These are phyloP conservation scores for Coleophoma crateriformis DNA, from an alignment of 2,329 filamentous ascomycete genomes.

Conservation along the genomic window DNA sequence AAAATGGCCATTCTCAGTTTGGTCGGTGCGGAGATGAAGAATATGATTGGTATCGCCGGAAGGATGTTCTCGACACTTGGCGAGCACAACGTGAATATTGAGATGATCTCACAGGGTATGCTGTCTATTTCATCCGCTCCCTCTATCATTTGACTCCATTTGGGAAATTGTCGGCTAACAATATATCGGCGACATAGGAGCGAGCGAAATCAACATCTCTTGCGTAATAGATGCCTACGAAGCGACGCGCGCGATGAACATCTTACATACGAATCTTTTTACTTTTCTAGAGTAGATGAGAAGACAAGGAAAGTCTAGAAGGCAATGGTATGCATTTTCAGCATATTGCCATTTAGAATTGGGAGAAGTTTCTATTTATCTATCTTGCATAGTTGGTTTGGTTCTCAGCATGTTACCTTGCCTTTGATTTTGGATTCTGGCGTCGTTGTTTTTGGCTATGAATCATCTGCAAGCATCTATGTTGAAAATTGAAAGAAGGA, in stretches of 20 bases:
- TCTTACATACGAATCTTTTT: conserved; percentile 93
- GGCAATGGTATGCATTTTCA: neutral
- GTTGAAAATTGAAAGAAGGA: no score
- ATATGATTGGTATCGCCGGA: conserved; percentile 91
- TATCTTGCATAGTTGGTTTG: no score
- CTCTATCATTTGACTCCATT: conserved; percentile 6
- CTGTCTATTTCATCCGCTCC: conserved; percentile 1
- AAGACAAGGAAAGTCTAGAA: neutral
- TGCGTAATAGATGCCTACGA: conserved; percentile 93
- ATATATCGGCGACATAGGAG: conserved; percentile 57
- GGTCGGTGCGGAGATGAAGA: conserved; percentile 94
- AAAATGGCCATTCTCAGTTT: conserved; percentile 95
- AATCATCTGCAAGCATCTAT: no score
- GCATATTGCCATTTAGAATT: neutral
- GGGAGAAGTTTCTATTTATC: no score
- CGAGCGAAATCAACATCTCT: conserved; percentile 98
- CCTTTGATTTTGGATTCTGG: no score
- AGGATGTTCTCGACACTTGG: conserved; percentile 93
- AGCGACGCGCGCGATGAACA: conserved; percentile 89
- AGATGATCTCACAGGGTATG: conserved; percentile 97
- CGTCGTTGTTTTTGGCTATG: no score
- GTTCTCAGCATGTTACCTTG: no score
- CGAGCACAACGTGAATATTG: conserved; percentile 91
- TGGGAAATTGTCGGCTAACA: conserved; percentile 6
- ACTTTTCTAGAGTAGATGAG: conserved; percentile 70